Conservation (phyloP, 768 basidiomycete genomes). For the Boletus coccyginus region DNA sequence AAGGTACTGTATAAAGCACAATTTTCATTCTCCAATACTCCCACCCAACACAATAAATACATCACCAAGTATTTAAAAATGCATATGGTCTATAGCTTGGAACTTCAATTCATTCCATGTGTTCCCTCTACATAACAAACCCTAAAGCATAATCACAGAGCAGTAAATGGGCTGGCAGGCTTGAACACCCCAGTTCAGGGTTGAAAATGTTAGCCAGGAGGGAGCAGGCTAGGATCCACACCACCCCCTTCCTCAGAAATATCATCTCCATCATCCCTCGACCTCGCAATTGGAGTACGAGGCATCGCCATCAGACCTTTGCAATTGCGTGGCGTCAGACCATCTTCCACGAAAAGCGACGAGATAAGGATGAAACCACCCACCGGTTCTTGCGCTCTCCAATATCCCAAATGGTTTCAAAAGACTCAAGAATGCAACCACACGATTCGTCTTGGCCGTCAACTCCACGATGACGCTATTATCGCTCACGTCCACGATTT, state of each 20-base stretch:
- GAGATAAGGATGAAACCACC: constrained; percentile 20
- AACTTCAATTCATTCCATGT: neutral
- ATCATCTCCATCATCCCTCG: constrained; percentile 57
- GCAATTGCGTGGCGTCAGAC: neutral
- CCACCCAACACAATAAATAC: no score
- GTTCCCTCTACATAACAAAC: neutral
- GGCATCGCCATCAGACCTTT: constrained; percentile 98
- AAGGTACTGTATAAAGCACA: no score
- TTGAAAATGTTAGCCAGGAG: constrained; percentile 68
- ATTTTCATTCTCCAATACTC: no score
- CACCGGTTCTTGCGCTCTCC: constrained; percentile 93
- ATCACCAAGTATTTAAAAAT: no score
- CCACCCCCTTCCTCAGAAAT: constrained; percentile 47
- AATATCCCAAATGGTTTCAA: constrained; percentile 94
- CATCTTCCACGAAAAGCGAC: neutral
- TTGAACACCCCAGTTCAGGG: no score
- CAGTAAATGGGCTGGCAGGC: neutral
- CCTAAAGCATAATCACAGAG: neutral
- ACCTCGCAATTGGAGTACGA: constrained; percentile 77
- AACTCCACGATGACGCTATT: constrained; percentile 94
- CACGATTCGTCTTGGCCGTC: constrained; percentile 86
- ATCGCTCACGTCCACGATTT: constrained; percentile 92
- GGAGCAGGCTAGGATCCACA: constrained; percentile 91
- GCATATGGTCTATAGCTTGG: no score
- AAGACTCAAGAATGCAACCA: constrained; percentile 89